Percentiles rank a stretch among this genome's conserved stretches.
phyloP scores from a whole-genome alignment of 257 asterid species.

The Primulina eburnea region DNA sequence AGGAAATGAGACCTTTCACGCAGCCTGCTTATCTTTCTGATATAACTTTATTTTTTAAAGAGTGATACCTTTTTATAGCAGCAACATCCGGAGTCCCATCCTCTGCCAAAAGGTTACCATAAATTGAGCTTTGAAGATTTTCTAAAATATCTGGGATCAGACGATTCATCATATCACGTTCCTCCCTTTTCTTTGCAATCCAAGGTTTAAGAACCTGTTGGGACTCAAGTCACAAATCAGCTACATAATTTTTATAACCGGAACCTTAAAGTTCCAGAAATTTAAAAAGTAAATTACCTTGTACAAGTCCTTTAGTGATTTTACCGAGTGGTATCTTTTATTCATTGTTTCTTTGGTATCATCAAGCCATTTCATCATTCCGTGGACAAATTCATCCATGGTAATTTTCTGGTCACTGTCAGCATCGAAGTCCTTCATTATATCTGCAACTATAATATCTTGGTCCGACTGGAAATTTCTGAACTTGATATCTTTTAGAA shows the following conservation, averaged over 20 bases:
- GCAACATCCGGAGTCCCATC: conserved; percentile 48
- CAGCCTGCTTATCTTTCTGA: background rate
- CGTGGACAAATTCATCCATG: conserved; percentile 49
- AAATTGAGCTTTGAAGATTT: conserved; percentile 31
- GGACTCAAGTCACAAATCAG: background rate
- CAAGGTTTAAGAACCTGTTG: conserved; percentile 41
- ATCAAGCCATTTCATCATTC: conserved; percentile 55
- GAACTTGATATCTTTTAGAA: conserved; percentile 37
- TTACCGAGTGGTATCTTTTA: conserved; percentile 43
- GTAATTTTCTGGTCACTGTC: conserved; percentile 46
- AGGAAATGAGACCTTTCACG: background rate
- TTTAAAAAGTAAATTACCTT: conserved; percentile 25
- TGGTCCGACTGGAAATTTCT: conserved; percentile 29
- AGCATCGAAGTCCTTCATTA: conserved; percentile 44
- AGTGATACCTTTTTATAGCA: conserved; percentile 43
- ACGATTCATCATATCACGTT: conserved; percentile 40
- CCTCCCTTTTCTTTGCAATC: conserved; percentile 43
- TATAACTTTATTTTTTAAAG: background rate
- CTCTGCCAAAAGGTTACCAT: conserved; percentile 41
- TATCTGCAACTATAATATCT: conserved; percentile 33
- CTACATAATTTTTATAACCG: background rate
- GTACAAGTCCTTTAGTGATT: conserved; percentile 45
- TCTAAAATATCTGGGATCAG: conserved; percentile 40
- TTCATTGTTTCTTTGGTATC: conserved; percentile 51
- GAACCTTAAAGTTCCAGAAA: background rate